Conservation (phyloP, 1,139 yeast species). For the Pichia kudriavzevii region DNA sequence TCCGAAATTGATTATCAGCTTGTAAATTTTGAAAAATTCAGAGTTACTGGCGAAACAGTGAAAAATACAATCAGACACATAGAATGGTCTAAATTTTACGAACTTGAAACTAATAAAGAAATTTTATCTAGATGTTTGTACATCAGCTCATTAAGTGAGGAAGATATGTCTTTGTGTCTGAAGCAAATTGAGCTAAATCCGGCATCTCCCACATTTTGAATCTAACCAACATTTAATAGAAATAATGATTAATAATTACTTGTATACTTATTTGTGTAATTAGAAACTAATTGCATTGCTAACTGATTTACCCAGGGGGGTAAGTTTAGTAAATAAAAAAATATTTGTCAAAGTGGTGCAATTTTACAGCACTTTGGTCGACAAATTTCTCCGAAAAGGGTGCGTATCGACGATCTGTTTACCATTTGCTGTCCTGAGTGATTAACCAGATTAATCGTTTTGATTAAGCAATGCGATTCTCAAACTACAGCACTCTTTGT, state of each 20-base stretch:
- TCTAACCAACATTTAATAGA: neutral
- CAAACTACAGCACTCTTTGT: too few relatives aligned
- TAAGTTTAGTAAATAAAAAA: neutral
- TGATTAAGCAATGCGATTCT: too few relatives aligned
- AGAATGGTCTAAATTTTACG: conserved; percentile 73
- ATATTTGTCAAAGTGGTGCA: conserved; percentile 2
- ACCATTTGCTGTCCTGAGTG: too few relatives aligned
- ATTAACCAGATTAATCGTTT: too few relatives aligned
- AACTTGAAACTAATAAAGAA: conserved; percentile 43
- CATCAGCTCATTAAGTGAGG: conserved; percentile 66
- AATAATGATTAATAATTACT: too few relatives aligned
- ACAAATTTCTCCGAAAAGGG: too few relatives aligned
- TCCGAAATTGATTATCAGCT: conserved; percentile 34
- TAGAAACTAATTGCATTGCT: neutral
- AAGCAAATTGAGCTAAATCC: too few relatives aligned
- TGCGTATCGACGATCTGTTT: too few relatives aligned
- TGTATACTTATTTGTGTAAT: too few relatives aligned
- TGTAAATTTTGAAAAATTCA: conserved; percentile 71
- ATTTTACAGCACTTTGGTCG: too few relatives aligned
- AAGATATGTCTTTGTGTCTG: conserved; percentile 54
- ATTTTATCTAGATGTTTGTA: conserved; percentile 77
- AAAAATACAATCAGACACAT: conserved; percentile 74
- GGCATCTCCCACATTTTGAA: too few relatives aligned
- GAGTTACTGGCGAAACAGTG: conserved; percentile 71
- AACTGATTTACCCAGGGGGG: neutral